phyloP scores from a whole-genome alignment of 73 alveolate species.

The Tetrahymena borealis region DNA sequence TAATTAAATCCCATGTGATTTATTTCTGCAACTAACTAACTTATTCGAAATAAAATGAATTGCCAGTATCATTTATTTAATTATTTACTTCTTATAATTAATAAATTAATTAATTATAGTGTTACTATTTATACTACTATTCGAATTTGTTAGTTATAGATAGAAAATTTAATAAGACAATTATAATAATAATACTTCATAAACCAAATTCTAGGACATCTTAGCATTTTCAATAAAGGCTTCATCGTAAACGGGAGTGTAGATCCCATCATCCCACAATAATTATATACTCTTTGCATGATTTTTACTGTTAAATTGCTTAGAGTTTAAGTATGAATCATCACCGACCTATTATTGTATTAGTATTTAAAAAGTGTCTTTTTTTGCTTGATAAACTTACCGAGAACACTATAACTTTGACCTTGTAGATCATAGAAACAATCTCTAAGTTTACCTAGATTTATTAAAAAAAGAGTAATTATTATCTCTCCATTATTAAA shows the following conservation, averaged over 20 bases:
- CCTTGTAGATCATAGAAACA: background rate
- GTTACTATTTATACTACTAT: too few species aligned
- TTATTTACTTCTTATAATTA: background rate
- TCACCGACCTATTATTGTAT: background rate
- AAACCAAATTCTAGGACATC: background rate
- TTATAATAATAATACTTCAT: too few species aligned
- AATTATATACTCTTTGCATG: background rate
- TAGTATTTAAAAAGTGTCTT: too few species aligned
- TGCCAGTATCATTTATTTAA: too few species aligned
- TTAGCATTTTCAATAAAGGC: background rate
- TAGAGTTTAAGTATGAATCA: background rate
- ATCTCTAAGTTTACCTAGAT: background rate
- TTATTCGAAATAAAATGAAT: too few species aligned
- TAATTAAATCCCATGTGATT: too few species aligned
- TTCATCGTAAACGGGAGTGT: background rate
- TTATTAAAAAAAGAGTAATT: background rate
- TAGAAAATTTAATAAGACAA: too few species aligned
- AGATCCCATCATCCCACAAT: background rate
- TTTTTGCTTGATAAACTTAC: too few species aligned
- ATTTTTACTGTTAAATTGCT: background rate
- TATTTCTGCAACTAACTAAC: too few species aligned
- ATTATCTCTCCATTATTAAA: too few species aligned
- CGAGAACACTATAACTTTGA: background rate
- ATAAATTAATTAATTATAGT: background rate
- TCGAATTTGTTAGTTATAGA: too few species aligned